These are phyloP conservation scores for Puccinia coronata DNA, from an alignment of 1,284 basidiomycete species.

Conservation along the genomic window DNA sequence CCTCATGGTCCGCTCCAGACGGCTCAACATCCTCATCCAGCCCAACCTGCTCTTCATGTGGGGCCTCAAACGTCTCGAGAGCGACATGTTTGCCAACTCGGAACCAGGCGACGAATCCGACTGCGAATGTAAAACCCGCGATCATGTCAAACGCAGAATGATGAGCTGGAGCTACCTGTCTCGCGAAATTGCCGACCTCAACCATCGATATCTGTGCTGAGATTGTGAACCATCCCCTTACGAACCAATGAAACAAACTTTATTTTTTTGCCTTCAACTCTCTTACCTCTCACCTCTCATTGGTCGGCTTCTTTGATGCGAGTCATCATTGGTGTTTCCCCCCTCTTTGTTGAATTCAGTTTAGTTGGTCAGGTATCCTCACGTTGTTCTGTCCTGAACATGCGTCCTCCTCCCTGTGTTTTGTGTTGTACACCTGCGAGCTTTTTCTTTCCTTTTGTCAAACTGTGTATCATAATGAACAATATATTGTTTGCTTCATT, in stretches of 20 bases:
- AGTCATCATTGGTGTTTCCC: not conserved
- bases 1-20: conserved; percentile 78
- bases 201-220: conserved; percentile 73
- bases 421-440: not conserved
- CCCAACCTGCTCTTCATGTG: conserved; percentile 90
- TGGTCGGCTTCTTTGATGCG: not conserved
- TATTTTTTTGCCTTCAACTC: not conserved
- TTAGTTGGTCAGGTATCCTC: not conserved
- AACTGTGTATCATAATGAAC: too few relatives aligned
- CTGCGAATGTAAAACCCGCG: conserved; percentile 49
- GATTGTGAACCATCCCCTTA: not conserved
- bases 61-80: conserved; percentile 90
- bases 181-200: conserved; percentile 73
- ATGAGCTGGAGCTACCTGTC: conserved; percentile 74
- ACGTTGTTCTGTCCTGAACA: too few relatives aligned
- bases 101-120: conserved; percentile 39
- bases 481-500: too few relatives aligned
- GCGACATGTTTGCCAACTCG: conserved; percentile 64
- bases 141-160: not conserved
- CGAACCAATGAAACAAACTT: not conserved
- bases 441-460: too few relatives aligned
- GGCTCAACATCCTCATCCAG: conserved; percentile 81
- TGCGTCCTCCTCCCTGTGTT: not conserved
- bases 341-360: not conserved
- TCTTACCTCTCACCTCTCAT: not conserved